Evolutionary conservation across 169 alveolate species (phyloP).

Genomic region (Babesia microti): DNA sequence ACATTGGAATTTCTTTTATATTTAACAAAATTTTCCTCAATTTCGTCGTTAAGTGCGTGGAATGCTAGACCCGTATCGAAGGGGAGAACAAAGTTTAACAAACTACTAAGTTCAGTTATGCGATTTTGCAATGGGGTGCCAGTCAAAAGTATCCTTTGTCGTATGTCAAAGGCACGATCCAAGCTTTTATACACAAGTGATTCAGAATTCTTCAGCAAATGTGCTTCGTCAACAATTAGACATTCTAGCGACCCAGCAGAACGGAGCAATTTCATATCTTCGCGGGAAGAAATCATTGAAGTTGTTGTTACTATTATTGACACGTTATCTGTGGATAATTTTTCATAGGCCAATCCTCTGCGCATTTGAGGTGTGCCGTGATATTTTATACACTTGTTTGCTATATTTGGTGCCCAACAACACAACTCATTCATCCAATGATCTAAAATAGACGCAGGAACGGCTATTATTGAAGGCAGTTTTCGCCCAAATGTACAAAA

Average conservation of each 20-base stretch:
- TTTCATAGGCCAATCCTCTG: conserved; percentile 33
- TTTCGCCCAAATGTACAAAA: conserved; percentile 11
- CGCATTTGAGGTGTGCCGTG: conserved; percentile 66
- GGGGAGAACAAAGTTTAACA: conserved; percentile 80
- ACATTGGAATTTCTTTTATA: not conserved
- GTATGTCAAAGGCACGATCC: conserved; percentile 58
- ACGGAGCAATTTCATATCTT: conserved; percentile 29
- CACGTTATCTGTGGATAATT: conserved; percentile 17
- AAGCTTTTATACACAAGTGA: conserved; percentile 72
- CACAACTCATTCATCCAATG: conserved; percentile 72
- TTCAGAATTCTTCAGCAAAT: conserved; percentile 76
- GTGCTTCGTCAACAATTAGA: conserved; percentile 87
- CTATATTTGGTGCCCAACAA: conserved; percentile 74
- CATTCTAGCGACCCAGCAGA: conserved; percentile 55
- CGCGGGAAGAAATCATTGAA: conserved; percentile 28
- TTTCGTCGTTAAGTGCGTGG: not conserved
- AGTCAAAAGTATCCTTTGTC: conserved; percentile 75
- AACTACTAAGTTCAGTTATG: conserved; percentile 72
- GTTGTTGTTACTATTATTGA: conserved; percentile 24
- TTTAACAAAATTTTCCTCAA: not conserved
- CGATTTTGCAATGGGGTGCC: conserved; percentile 81
- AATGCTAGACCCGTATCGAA: too few relatives aligned
- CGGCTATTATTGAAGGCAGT: conserved; percentile 61
- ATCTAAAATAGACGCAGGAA: conserved; percentile 71
- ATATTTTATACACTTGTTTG: conserved; percentile 53